These are phyloP conservation scores for Coniochaeta pulveracea DNA, from an alignment of 2,329 filamentous ascomycete species.

Conservation along the genomic window DNA sequence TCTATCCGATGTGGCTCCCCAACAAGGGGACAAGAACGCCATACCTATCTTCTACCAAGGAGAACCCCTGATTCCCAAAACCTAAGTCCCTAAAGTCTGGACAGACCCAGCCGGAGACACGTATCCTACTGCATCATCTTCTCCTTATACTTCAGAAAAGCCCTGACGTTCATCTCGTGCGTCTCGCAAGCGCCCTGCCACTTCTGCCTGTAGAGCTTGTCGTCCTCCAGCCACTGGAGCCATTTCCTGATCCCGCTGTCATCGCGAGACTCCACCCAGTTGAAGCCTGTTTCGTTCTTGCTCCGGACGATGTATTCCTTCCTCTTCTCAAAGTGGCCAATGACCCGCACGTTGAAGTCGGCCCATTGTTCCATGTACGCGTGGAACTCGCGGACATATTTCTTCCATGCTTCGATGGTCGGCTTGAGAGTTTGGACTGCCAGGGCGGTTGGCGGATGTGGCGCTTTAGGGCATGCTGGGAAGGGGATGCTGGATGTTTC, in stretches of 20 bases:
- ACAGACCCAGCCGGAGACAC: too few species aligned
- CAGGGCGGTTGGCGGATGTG: slow-evolving; percentile 31
- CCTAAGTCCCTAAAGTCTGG: too few species aligned
- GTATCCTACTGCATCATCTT: slow-evolving; percentile 21
- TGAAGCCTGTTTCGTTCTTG: slow-evolving; percentile 28
- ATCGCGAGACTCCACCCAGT: slow-evolving; percentile 30
- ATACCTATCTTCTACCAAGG: too few species aligned
- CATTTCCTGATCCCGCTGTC: slow-evolving; percentile 45
- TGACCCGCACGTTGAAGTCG: slow-evolving; percentile 38
- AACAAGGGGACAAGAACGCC: too few species aligned
- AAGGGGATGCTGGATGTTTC: slow-evolving; percentile 33
- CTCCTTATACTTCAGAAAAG: slow-evolving; percentile 39
- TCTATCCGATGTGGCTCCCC: too few species aligned
- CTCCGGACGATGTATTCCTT: slow-evolving; percentile 28
- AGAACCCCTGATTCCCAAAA: too few species aligned
- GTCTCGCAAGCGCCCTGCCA: slow-evolving; percentile 49
- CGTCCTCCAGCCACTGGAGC: slow-evolving; percentile 48
- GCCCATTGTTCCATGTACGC: slow-evolving; percentile 41
- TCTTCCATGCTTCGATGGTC: slow-evolving; percentile 29
- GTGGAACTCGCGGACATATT: slow-evolving; percentile 42
- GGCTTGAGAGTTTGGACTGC: slow-evolving; percentile 31
- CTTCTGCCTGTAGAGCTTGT: slow-evolving; percentile 47
- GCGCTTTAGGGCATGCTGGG: slow-evolving; percentile 36
- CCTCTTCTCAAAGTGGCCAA: slow-evolving; percentile 43
- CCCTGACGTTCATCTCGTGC: slow-evolving; percentile 47